Base-by-base conservation (phyloP, 306 rosid species). In the Benincasa hispida region DNA sequence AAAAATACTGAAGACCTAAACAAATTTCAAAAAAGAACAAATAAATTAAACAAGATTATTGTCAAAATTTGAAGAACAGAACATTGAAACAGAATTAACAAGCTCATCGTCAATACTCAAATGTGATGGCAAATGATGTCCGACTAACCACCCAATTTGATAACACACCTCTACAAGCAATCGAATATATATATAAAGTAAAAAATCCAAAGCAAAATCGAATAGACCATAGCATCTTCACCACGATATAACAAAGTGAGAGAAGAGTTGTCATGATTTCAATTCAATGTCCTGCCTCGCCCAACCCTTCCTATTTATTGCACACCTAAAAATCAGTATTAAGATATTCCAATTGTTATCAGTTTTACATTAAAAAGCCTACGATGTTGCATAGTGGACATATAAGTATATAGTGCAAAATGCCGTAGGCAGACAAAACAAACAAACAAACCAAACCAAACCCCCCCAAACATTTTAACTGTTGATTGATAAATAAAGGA, bases 401-500 rank as follows among this genome's bases (percentile, higher is more conserved):
- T 12, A 45, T 1, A 25, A 28, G 45, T 35, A 63, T n/a, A 66
- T 66, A 39, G 53, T 65, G 50, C 72, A 65, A 65, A 37, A 35
- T 35, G 45, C 15, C 18, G 72, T 35, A 65, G 28, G 15, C 28
- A 35, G 75, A 69, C 41, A 22, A 61, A 61, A 58, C 55, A 42
- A 14, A 69, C 37, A 32, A 32, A 65, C 76, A 72, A 69, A 70
- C 39, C 24, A 70, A 47, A 72, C 76, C 35, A 35, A 35, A 35
- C 39, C 39, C 39, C 39, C 41, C 41, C 58, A 47, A 47, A 70
- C 76, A 47, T 45, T 41, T 18, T 48, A 70, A 48, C 25, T 47
- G 59, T 72, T 72, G 59, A 66, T 72, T 72, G 76, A 72, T 72
- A 72, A 72, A 72, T 72, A 72, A 47, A 72, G 25, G 59, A 48